phyloP scores from a whole-genome alignment of 305 asterid species.

The Rubia tinctorum region DNA sequence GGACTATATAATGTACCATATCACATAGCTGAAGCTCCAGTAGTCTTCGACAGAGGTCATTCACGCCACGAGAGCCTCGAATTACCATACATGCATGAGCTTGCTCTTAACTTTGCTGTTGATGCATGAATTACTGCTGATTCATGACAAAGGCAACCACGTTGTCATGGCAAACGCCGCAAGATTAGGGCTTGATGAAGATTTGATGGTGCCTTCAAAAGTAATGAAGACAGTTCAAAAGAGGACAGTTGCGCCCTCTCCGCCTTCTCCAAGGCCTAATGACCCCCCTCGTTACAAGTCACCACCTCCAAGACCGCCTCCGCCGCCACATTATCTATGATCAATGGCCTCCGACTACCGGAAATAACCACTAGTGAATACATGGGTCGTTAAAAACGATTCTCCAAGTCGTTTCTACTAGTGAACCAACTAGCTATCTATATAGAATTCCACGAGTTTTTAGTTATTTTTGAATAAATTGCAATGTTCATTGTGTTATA shows the following conservation, averaged over 20 bases:
- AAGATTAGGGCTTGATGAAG: not conserved
- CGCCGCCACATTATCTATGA: not conserved
- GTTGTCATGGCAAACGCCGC: not conserved
- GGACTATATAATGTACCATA: not conserved
- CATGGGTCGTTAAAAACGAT: no score
- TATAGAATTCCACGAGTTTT: no score
- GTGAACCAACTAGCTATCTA: no score
- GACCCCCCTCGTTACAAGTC: not conserved
- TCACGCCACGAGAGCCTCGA: not conserved
- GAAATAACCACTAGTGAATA: no score
- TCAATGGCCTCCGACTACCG: not conserved
- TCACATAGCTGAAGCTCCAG: not conserved
- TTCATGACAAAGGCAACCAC: not conserved
- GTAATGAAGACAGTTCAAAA: not conserved
- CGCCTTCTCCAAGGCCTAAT: not conserved
- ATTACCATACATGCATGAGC: not conserved
- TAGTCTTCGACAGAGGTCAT: not conserved
- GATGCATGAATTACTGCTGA: not conserved
- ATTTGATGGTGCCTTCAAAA: not conserved
- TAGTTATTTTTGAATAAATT: no score
- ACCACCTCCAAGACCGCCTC: not conserved
- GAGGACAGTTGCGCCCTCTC: not conserved
- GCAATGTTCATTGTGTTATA: no score
- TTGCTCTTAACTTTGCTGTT: not conserved
- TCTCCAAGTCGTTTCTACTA: no score